Evolutionary conservation across 306 rosid genomes (phyloP).

Genomic region (Gynostemma pentaphyllum): DNA sequence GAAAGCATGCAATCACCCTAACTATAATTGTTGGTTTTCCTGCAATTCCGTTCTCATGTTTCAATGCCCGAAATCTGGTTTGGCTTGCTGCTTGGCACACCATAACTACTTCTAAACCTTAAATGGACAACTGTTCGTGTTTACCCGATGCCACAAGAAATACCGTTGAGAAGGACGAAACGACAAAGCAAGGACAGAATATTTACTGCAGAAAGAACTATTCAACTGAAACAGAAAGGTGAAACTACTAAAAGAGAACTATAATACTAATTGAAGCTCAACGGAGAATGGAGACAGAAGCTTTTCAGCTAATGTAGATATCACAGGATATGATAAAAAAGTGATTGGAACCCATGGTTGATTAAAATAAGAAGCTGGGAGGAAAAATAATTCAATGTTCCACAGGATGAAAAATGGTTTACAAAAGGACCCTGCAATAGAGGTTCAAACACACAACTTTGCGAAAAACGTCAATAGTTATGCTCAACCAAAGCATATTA

Average conservation of each 20-base stretch:
- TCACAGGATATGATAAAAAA: slow-evolving; percentile 39
- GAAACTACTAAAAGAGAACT: background rate
- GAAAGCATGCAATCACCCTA: slow-evolving; percentile 91
- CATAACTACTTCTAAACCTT: slow-evolving; percentile 71
- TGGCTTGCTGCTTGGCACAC: slow-evolving; percentile 92
- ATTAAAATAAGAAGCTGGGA: slow-evolving; percentile 7
- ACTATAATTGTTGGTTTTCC: slow-evolving; percentile 73
- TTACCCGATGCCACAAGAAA: background rate
- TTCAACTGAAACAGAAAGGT: background rate
- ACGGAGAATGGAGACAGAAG: slow-evolving; percentile 10
- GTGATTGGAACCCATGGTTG: slow-evolving; percentile 42
- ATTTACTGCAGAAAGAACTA: slow-evolving; percentile 6
- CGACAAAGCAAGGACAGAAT: slow-evolving; percentile 2
- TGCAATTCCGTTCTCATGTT: slow-evolving; percentile 75
- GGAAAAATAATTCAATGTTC: slow-evolving; percentile 9
- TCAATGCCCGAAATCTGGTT: slow-evolving; percentile 79
- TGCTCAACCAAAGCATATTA: slow-evolving; percentile 71
- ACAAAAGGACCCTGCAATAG: slow-evolving; percentile 75
- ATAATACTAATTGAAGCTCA: background rate
- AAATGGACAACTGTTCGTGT: slow-evolving; percentile 17
- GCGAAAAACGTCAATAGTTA: slow-evolving; percentile 43
- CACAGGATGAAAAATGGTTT: slow-evolving; percentile 16
- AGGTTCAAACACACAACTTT: slow-evolving; percentile 56
- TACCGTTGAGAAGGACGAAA: background rate
- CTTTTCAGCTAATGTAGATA: slow-evolving; percentile 40